Percentiles rank a stretch among this genome's conserved stretches.
These are phyloP conservation scores for Macrophomina phaseolina DNA, from an alignment of 2,329 filamentous ascomycete genomes.

Conservation along the genomic window DNA sequence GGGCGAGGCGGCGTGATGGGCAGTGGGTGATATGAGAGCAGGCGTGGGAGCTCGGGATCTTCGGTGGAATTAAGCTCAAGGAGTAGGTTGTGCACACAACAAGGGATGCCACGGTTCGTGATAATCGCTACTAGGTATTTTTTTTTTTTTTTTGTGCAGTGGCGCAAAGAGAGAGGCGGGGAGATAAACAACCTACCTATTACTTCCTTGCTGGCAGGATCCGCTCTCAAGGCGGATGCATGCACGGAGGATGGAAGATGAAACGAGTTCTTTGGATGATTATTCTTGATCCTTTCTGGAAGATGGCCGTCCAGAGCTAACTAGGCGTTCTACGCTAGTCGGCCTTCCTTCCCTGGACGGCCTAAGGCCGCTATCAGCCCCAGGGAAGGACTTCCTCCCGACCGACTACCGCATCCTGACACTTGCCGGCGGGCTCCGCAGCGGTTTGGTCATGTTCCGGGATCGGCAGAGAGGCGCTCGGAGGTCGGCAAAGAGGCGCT, in stretches of 20 bases:
- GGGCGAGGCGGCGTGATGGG: neutral
- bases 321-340: too few species aligned
- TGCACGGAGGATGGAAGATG: too few species aligned
- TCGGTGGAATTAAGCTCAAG: slow-evolving; percentile 16
- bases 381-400: too few species aligned
- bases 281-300: too few species aligned
- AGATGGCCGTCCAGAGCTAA: too few species aligned
- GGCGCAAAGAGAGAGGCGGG: slow-evolving; percentile 9
- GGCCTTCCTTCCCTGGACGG: too few species aligned
- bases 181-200: slow-evolving; percentile 20
- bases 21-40: neutral
- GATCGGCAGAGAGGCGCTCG: neutral
- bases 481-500: neutral
- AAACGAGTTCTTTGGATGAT: too few species aligned
- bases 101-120: slow-evolving; percentile 18
- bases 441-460: neutral
- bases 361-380: too few species aligned
- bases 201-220: slow-evolving; percentile 3
- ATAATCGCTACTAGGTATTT: slow-evolving; percentile 19
- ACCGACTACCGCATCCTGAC: too few species aligned
- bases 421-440: too few species aligned
- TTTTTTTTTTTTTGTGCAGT: neutral
- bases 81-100: neutral
- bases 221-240: too few species aligned
- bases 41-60: neutral